Evolutionary conservation across 2,329 filamentous ascomycete species (phyloP).

Genomic region (Aspergillus amoenus): DNA sequence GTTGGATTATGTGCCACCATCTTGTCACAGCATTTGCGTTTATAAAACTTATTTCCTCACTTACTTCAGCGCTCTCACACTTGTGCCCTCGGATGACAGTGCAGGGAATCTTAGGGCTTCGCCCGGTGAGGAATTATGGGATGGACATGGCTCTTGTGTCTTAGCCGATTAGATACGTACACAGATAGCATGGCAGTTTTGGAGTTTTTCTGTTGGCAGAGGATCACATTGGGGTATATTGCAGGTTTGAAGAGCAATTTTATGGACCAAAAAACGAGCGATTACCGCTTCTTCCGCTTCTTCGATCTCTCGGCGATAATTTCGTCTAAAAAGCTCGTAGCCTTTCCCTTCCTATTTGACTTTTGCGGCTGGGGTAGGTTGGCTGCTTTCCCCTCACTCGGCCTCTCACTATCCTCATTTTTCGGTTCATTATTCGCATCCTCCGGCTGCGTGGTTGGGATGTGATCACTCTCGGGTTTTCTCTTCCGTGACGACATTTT

Average conservation of each 20-base stretch:
- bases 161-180: not conserved
- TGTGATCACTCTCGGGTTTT: constrained; percentile 5
- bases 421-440: not conserved
- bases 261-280: not conserved
- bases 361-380: constrained; percentile 15
- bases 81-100: constrained; percentile 23
- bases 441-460: not conserved
- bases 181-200: constrained; percentile 1
- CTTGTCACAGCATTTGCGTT: not conserved
- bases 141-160: not conserved
- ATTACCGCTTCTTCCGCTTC: constrained; percentile 46
- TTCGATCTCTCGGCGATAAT: constrained; percentile 47
- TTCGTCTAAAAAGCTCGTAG: constrained; percentile 56
- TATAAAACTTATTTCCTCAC: constrained; percentile 17
- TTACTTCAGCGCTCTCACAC: constrained; percentile 9
- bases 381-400: constrained; percentile 3
- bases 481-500: constrained; percentile 19
- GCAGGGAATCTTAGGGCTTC: not conserved
- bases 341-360: constrained; percentile 38
- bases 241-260: constrained; percentile 1
- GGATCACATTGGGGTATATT: constrained; percentile 7
- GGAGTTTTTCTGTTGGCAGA: not conserved
- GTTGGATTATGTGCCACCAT: not conserved
- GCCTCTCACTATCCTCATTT: constrained; percentile 4
- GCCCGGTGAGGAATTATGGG: not conserved